phyloP scores from a whole-genome alignment of 116 monocot genomes.

The Iris pallida region DNA sequence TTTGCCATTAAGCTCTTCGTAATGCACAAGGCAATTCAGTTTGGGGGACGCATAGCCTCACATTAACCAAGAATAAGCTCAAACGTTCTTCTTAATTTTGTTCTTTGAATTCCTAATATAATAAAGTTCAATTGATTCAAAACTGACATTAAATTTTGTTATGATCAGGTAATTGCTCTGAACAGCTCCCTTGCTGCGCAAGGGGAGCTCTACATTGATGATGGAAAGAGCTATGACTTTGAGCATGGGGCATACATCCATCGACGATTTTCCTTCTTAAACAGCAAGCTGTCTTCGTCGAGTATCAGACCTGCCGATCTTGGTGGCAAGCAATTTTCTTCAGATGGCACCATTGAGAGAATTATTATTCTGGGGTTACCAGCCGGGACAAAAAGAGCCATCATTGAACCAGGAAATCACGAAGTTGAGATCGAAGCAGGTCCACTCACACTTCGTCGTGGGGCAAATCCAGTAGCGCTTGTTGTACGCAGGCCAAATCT shows the following conservation, averaged over 20 bases:
- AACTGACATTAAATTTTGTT: too few species aligned
- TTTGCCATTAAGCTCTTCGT: too few species aligned
- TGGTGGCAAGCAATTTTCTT: conserved; percentile 42
- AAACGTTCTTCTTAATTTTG: too few species aligned
- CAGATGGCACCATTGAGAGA: conserved; percentile 60
- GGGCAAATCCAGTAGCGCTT: conserved; percentile 46
- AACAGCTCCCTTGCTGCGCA: conserved; percentile 79
- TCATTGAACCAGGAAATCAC: conserved; percentile 56
- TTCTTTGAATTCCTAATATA: too few species aligned
- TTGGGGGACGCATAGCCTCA: too few species aligned
- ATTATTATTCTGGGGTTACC: conserved; percentile 71
- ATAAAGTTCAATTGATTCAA: too few species aligned
- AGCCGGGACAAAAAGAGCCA: conserved; percentile 48
- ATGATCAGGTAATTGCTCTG: conserved; percentile 80
- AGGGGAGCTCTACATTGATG: conserved; percentile 94
- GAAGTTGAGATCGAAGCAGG: conserved; percentile 67
- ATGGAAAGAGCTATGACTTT: conserved; percentile 90
- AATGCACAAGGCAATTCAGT: too few species aligned
- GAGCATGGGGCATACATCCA: conserved; percentile 84
- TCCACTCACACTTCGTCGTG: conserved; percentile 59
- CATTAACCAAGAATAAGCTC: too few species aligned
- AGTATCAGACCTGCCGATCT: conserved; percentile 21
- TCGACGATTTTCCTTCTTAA: conserved; percentile 71
- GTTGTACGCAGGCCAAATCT: conserved; percentile 82
- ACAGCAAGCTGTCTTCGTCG: conserved; percentile 56